Evolutionary conservation across 768 basidiomycete species (phyloP).

Genomic region (Kwoniella mangroviensis): DNA sequence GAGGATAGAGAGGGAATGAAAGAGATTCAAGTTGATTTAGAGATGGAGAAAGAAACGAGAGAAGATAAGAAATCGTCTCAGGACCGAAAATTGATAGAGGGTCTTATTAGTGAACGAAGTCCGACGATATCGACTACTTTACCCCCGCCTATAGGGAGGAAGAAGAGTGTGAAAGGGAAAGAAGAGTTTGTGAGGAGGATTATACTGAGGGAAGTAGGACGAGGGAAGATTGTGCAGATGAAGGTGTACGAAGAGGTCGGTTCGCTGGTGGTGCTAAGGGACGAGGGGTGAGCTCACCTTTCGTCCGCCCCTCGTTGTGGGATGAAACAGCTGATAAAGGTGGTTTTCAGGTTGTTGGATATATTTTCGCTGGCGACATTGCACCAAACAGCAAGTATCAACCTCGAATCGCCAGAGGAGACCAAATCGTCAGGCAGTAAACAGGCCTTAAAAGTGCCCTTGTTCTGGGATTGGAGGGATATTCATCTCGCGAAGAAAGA

Average conservation of each 20-base stretch:
- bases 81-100: slow-evolving; percentile 37
- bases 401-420: slow-evolving; percentile 30
- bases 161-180: neutral
- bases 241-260: slow-evolving; percentile 32
- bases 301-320: too few species aligned
- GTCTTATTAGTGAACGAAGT: slow-evolving; percentile 24
- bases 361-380: slow-evolving; percentile 33
- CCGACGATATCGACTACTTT: slow-evolving; percentile 16
- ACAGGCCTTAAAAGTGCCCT: slow-evolving; percentile 16
- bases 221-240: slow-evolving; percentile 39
- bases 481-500: slow-evolving; percentile 26
- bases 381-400: slow-evolving; percentile 4
- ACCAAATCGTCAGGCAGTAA: slow-evolving; percentile 19
- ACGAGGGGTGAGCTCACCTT: slow-evolving; percentile 39
- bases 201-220: slow-evolving; percentile 25
- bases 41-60: slow-evolving; percentile 44
- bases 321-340: too few species aligned
- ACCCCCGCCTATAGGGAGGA: neutral
- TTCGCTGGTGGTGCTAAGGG: slow-evolving; percentile 35
- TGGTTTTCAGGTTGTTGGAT: slow-evolving; percentile 35
- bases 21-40: slow-evolving; percentile 47
- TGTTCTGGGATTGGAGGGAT: slow-evolving; percentile 44
- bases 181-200: slow-evolving; percentile 21
- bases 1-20: slow-evolving; percentile 36
- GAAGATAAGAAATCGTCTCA: slow-evolving; percentile 40